Evolutionary conservation across 2,329 filamentous ascomycete species (phyloP).

Genomic region (Colletotrichum gloeosporioides): DNA sequence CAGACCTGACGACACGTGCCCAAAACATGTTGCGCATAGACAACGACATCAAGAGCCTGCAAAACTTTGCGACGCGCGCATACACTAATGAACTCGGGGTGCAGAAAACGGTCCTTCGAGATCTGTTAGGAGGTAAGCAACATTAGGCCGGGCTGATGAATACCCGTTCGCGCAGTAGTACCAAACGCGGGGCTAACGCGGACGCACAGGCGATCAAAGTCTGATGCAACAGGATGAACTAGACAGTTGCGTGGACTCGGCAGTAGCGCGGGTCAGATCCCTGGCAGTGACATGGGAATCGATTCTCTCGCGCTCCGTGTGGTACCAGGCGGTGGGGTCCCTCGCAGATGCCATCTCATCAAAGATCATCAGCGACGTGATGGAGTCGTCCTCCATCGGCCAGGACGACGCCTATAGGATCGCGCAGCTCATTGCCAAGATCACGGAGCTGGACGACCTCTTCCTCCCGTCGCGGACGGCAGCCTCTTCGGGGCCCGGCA

Average conservation of each 20-base stretch:
- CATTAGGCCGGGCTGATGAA: background rate
- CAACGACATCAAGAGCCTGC: constrained; percentile 63
- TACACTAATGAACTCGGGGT: constrained; percentile 66
- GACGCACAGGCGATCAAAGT: constrained; percentile 56
- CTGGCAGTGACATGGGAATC: constrained; percentile 62
- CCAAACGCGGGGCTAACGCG: constrained; percentile 1
- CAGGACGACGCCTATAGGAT: constrained; percentile 70
- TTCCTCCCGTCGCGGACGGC: constrained; percentile 55
- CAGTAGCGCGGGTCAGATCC: constrained; percentile 56
- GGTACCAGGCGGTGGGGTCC: constrained; percentile 67
- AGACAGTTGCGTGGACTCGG: constrained; percentile 57
- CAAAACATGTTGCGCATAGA: constrained; percentile 63
- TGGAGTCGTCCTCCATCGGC: constrained; percentile 65
- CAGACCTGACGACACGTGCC: constrained; percentile 56
- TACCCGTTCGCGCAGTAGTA: background rate
- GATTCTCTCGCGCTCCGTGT: constrained; percentile 65
- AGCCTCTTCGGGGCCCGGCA: constrained; percentile 8
- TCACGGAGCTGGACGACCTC: constrained; percentile 65
- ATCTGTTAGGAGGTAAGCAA: constrained; percentile 59
- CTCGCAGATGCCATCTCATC: constrained; percentile 62
- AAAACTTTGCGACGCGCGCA: constrained; percentile 65
- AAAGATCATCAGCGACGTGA: constrained; percentile 67
- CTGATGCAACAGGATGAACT: constrained; percentile 63
- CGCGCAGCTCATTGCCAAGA: constrained; percentile 60
- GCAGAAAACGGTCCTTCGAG: constrained; percentile 66